Conservation (phyloP, 495 filamentous ascomycete species). For the Chaetomium tenue region DNA sequence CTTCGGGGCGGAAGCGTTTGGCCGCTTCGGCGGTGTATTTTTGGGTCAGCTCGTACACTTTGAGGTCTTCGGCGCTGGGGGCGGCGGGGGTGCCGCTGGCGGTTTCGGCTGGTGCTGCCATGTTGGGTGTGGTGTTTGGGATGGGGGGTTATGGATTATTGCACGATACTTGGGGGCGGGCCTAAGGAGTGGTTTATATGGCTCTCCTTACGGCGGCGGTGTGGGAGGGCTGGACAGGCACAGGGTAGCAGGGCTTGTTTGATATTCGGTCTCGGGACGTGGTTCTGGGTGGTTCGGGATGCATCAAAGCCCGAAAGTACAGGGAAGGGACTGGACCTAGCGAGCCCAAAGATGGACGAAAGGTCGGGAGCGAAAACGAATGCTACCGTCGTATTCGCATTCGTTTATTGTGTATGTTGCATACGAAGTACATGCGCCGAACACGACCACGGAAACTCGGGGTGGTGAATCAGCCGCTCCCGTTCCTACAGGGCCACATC, state of each 20-base stretch:
- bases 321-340: neutral
- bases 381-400: constrained; percentile 13
- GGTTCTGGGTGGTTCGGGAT: neutral
- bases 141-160: neutral
- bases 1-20: constrained; percentile 49
- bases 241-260: too few relatives aligned
- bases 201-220: neutral
- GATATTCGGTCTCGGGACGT: too few relatives aligned
- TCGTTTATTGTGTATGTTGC: neutral
- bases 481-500: neutral
- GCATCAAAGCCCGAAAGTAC: neutral
- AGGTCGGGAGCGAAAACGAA: constrained; percentile 9
- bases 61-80: constrained; percentile 27
- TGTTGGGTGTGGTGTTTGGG: neutral
- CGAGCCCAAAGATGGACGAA: neutral
- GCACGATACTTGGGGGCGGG: neutral
- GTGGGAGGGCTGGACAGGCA: too few relatives aligned
- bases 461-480: neutral
- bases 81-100: constrained; percentile 4
- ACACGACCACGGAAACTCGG: neutral
- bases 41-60: constrained; percentile 34
- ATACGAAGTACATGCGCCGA: neutral
- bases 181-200: neutral
- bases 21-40: constrained; percentile 48
- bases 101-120: constrained; percentile 3